These are phyloP conservation scores for Fomitopsis pinicola DNA, from an alignment of 1,284 basidiomycete species.

Conservation along the genomic window DNA sequence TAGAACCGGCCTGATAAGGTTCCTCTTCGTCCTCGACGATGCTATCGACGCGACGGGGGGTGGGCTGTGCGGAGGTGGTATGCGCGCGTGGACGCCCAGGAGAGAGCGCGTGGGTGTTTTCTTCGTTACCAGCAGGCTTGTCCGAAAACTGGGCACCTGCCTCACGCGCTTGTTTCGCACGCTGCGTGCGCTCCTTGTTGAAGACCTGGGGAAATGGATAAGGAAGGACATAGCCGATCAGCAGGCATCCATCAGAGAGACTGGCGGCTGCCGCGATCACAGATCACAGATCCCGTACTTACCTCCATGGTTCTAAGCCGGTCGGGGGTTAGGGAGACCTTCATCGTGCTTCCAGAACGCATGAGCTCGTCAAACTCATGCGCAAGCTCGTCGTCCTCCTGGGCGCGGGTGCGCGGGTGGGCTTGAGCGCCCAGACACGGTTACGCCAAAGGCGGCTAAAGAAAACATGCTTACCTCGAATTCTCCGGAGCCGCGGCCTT, in stretches of 20 bases:
- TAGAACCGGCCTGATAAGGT: constrained; percentile 13
- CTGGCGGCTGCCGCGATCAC: not conserved
- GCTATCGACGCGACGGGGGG: constrained; percentile 55
- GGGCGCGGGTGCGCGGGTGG: constrained; percentile 8
- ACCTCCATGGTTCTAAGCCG: constrained; percentile 89
- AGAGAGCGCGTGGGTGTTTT: constrained; percentile 17
- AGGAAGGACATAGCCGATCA: not conserved
- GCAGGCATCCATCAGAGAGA: constrained; percentile 12
- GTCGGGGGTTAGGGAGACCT: constrained; percentile 92
- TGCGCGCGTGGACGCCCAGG: constrained; percentile 14
- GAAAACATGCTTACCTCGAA: constrained; percentile 16
- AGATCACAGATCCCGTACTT: constrained; percentile 47
- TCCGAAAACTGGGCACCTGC: constrained; percentile 1
- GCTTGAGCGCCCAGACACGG: constrained; percentile 5
- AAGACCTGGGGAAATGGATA: constrained; percentile 39
- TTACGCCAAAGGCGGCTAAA: constrained; percentile 4
- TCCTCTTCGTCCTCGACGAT: constrained; percentile 45
- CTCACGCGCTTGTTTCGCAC: constrained; percentile 30
- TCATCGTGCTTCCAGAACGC: constrained; percentile 85
- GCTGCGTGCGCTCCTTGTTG: constrained; percentile 55
- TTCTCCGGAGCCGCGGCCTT: constrained; percentile 20
- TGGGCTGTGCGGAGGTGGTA: constrained; percentile 17
- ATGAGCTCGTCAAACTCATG: constrained; percentile 90
- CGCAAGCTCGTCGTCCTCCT: constrained; percentile 51
- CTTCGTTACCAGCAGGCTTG: constrained; percentile 9